Evolutionary conservation across 140 eudicot genomes (phyloP).

Genomic region (Erigeron philadelphicus): DNA sequence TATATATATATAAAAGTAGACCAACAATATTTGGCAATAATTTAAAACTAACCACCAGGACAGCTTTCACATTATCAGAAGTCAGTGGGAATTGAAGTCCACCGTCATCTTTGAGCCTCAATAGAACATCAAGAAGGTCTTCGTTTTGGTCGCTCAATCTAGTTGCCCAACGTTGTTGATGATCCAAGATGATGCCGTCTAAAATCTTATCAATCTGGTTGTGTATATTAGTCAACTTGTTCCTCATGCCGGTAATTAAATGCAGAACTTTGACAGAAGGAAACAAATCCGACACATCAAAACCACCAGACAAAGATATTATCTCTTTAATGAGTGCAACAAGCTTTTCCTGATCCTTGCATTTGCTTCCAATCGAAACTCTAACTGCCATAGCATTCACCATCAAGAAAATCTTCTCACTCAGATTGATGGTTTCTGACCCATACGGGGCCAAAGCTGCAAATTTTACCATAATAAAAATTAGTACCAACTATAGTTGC

Average conservation of each 20-base stretch:
- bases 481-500: too few relatives aligned
- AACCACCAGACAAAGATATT: background rate
- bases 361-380: background rate
- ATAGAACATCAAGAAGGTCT: conserved; percentile 8
- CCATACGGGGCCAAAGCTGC: background rate
- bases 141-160: background rate
- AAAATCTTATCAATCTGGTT: background rate
- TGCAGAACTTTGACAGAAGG: background rate
- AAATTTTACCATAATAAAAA: too few relatives aligned
- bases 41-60: background rate
- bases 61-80: background rate
- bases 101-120: background rate
- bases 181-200: background rate
- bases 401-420: background rate
- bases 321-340: background rate
- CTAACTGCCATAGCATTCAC: background rate
- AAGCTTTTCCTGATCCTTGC: background rate
- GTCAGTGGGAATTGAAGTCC: background rate
- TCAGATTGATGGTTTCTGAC: background rate
- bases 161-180: background rate
- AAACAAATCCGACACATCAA: conserved; percentile 9
- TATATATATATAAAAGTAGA: background rate
- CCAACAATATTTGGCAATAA: background rate
- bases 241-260: background rate
- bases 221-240: background rate